Percentiles rank a stretch among this genome's conserved stretches.
Evolutionary conservation across 2,329 filamentous ascomycete genomes (phyloP).

Genomic region (Pyricularia sp.): DNA sequence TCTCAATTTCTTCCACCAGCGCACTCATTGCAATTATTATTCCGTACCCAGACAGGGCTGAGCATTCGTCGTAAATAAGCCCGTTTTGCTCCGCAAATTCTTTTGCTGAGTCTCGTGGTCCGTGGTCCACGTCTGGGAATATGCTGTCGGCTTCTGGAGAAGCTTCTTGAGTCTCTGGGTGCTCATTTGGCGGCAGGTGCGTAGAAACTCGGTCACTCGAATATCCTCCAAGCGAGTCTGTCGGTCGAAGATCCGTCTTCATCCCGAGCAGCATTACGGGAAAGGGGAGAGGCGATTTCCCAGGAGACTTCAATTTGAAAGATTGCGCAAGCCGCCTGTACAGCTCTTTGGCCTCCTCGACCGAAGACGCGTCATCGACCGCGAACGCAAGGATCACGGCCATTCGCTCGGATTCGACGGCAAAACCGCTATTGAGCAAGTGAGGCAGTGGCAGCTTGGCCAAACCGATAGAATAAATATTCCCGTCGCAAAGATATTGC

Average conservation of each 20-base stretch:
- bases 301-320: constrained; percentile 10
- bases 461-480: background rate
- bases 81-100: background rate
- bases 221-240: background rate
- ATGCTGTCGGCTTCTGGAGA: background rate
- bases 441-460: background rate
- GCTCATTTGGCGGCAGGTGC: background rate
- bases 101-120: background rate
- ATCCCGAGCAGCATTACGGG: constrained; percentile 4
- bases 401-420: background rate
- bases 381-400: constrained; percentile 2
- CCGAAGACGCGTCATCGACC: background rate
- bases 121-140: background rate
- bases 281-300: background rate
- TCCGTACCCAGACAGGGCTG: background rate
- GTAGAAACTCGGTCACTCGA: background rate
- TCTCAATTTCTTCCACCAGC: constrained; percentile 1
- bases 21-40: background rate
- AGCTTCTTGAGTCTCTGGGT: background rate
- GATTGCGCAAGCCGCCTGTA: background rate
- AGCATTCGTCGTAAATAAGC: constrained; percentile 1
- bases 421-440: background rate
- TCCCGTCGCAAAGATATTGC: constrained; percentile 5
- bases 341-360: constrained; percentile 1
- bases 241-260: background rate